Base-by-base conservation (phyloP, 352 stramenopile genomes). In the Pythium aphanidermatum region DNA sequence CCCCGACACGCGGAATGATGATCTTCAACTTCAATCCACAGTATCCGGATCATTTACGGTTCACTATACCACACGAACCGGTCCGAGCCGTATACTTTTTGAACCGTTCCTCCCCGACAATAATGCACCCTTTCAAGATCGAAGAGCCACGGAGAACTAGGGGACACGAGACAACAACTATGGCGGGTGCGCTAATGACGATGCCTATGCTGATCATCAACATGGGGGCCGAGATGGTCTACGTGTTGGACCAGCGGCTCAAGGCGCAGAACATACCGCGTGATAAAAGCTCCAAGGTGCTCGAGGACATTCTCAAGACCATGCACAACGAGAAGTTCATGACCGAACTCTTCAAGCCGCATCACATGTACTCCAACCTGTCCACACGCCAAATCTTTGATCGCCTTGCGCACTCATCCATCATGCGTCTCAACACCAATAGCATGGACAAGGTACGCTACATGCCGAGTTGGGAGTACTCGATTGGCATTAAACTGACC, bases 171-270 rank as follows among this genome's bases (percentile, higher is more conserved):
- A 33, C n/a, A 36, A 31, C 12, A 17, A 51, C n/a, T 13, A 85
- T 86, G 70, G 63, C 61, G 34, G 76, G 76, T 35, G 66, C 73
- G 40, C 55, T 91, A 41, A 79, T 95, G 61, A 83, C 80, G 33
- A 96, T 97, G 85, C 90, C 87, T 28, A 85, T 97, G 72, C 51
- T 97, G 33, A 74, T 97, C 35, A 74, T 96, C 40, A 97, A 97
- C 59, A 96, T 97, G 86, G 90, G 88, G 26, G 81, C 83, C 37
- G 90, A 97, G 57, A 97, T 97, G 90, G 76, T 96, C 33, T 96
- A 97, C 71, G 87, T 97, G 38, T 64, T 97, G 50, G 74, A 95
- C 44, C 87, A 96, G 72, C 82, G 90, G 11, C 77, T 97, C 21
- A 83, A 91, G 50, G 90, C 90, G 20, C 90, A 97, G 51, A 92